Evolutionary conservation across 208 protist genomes (phyloP), one percentile per base, ranked within the genome.

Genomic region (Leishmania arabica): DNA sequence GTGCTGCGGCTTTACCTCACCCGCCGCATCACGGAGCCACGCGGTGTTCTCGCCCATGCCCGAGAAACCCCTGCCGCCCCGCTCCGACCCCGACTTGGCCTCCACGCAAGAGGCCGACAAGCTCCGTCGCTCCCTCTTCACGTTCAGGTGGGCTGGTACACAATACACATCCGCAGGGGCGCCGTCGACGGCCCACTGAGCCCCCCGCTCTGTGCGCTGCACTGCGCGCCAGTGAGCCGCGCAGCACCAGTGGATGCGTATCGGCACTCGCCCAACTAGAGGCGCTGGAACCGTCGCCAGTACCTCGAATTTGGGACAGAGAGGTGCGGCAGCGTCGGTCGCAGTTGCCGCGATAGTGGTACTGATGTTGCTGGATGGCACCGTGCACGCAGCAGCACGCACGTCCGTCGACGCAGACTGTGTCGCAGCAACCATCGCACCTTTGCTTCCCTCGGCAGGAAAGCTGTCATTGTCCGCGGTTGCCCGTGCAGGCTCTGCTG

Each of bases 181-280:
- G 6, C 75, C 75, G n/a, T 68, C 75, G 75, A 53, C n/a, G 31
- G 75, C 21, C 53, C 60, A 78, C 75, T 78, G 75, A 34, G 60
- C 75, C 15, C 75, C 75, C 0, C 75, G 58, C 24, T 78, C 75
- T 15, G 75, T 78, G 42, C 75, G 75, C 75, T 69, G 58, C 19
- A 78, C 60, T 6, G 75, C 75, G 24, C 75, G 75, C 75, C 75
- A 78, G 75, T 78, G 75, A 31, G 75, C 45, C 5, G 53, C 75
- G 37, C 75, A 78, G 42, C 75, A 78, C 75, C 75, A 78, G 58
- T 78, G 75, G 19, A 78, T 45, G 60, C 58, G 58, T 11, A 78
- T 37, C 7, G 75, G 58, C 37, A 69, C 75, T 53, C 58, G 58
- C 7, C 37, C 75, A 21, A 64, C 45, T 37, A 64, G 45, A 11